A percentile compares a stretch with the other conserved stretches of the same genome.
phyloP scores from a whole-genome alignment of 2,329 filamentous ascomycete species.

The Ilyonectria mors-panacis region DNA sequence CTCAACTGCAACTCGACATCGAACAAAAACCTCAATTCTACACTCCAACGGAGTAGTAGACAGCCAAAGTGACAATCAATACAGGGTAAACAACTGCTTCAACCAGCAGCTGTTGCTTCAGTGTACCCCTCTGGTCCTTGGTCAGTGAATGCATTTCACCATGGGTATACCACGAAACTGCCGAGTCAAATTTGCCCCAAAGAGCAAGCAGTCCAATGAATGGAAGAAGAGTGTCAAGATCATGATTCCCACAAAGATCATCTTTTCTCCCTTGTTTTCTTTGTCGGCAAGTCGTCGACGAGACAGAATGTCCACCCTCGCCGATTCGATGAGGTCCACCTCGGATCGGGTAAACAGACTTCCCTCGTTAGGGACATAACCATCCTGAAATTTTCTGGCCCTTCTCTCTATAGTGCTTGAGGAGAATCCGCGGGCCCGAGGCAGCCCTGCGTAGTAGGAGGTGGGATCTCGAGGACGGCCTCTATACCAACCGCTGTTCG shows the following conservation, averaged over 20 bases:
- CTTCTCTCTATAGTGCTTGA: constrained; percentile 40
- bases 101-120: constrained; percentile 56
- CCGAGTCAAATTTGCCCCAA: constrained; percentile 60
- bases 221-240: constrained; percentile 58
- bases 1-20: neutral
- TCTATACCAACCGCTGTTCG: constrained; percentile 33
- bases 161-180: constrained; percentile 64
- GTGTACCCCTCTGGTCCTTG: constrained; percentile 46
- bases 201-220: constrained; percentile 63
- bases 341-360: constrained; percentile 50
- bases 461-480: constrained; percentile 24
- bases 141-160: constrained; percentile 61
- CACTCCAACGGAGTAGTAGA: constrained; percentile 49
- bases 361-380: constrained; percentile 26
- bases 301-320: constrained; percentile 49
- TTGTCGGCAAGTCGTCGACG: constrained; percentile 48
- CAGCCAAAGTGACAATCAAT: constrained; percentile 50
- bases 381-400: constrained; percentile 19
- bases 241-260: constrained; percentile 58
- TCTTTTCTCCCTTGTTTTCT: constrained; percentile 50
- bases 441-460: constrained; percentile 26
- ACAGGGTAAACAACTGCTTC: constrained; percentile 53
- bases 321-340: constrained; percentile 50
- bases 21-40: constrained; percentile 9
- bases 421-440: constrained; percentile 45